A percentile compares a stretch with the other conserved stretches of the same genome.
phyloP scores from a whole-genome alignment of 106 monocot species.

The Platanthera zijinensis region DNA sequence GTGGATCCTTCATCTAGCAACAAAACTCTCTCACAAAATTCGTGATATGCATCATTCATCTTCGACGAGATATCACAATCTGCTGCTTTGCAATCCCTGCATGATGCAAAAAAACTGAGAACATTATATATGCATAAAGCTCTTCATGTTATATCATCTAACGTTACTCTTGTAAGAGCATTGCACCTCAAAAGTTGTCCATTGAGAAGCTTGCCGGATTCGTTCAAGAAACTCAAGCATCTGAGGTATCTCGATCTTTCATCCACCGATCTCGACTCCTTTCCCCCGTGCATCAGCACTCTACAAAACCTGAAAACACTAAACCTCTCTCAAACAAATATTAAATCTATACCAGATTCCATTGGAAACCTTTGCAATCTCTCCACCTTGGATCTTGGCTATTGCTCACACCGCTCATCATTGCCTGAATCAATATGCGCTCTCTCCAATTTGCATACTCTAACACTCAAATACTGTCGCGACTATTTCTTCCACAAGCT shows the following conservation, averaged over 20 bases:
- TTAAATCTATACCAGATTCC: not conserved
- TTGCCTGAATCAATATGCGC: conserved; percentile 15
- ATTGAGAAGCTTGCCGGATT: too few relatives aligned
- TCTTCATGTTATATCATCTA: not conserved
- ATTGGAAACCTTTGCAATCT: not conserved
- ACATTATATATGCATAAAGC: conserved; percentile 6
- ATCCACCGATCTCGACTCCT: not conserved
- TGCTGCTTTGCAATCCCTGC: not conserved
- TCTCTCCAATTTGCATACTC: conserved; percentile 8
- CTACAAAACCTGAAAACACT: conserved; percentile 6
- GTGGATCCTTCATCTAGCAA: not conserved
- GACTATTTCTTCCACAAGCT: not conserved
- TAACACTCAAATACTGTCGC: conserved; percentile 4
- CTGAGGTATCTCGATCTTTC: conserved; percentile 10
- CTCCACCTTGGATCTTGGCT: not conserved
- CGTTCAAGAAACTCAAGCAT: not conserved
- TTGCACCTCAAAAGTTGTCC: not conserved
- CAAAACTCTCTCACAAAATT: too few relatives aligned
- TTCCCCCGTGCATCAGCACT: not conserved
- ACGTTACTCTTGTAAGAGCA: too few relatives aligned
- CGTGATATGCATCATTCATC: not conserved
- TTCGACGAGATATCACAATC: not conserved
- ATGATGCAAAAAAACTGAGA: not conserved
- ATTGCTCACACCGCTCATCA: not conserved
- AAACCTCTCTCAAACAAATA: not conserved